A percentile compares a stretch with the other conserved stretches of the same genome.
Evolutionary conservation across 768 basidiomycete species (phyloP).

Genomic region (Mycena metata): DNA sequence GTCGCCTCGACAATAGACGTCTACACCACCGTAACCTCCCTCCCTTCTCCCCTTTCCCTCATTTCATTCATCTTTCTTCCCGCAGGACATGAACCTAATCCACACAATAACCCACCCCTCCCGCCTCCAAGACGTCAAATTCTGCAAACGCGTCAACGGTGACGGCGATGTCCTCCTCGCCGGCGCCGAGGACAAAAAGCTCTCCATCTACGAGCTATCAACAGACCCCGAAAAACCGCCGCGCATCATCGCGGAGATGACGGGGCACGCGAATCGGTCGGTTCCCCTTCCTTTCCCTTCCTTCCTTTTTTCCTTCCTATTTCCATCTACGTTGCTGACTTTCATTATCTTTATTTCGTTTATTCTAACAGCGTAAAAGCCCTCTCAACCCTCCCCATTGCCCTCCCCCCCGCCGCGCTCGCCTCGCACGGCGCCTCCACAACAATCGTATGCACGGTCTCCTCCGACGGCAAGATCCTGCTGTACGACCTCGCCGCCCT

Average conservation of each 20-base stretch:
- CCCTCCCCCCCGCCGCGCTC: slow-evolving; percentile 59
- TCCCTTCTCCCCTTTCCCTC: slow-evolving; percentile 5
- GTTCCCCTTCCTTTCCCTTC: slow-evolving; percentile 40
- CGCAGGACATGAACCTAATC: slow-evolving; percentile 83
- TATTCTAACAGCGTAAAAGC: slow-evolving; percentile 80
- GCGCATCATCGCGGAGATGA: slow-evolving; percentile 74
- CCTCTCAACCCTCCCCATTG: slow-evolving; percentile 74
- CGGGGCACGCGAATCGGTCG: slow-evolving; percentile 91
- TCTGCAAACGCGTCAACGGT: slow-evolving; percentile 71
- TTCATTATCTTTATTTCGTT: too few relatives aligned
- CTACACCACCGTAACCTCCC: slow-evolving; percentile 76
- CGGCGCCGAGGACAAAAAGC: slow-evolving; percentile 91
- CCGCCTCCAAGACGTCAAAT: slow-evolving; percentile 87
- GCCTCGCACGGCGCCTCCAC: slow-evolving; percentile 55
- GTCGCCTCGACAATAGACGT: slow-evolving; percentile 82
- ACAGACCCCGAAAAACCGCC: slow-evolving; percentile 61
- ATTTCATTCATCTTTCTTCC: slow-evolving; percentile 6
- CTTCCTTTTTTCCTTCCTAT: background rate
- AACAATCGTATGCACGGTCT: slow-evolving; percentile 80
- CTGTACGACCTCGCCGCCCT: slow-evolving; percentile 78
- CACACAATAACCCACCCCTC: slow-evolving; percentile 83
- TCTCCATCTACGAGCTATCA: slow-evolving; percentile 80
- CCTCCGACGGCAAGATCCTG: slow-evolving; percentile 90
- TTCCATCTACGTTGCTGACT: too few relatives aligned
- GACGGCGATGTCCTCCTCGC: slow-evolving; percentile 81